phyloP scores from a whole-genome alignment of 306 rosid genomes.

The Cucurbita ficifolia region DNA sequence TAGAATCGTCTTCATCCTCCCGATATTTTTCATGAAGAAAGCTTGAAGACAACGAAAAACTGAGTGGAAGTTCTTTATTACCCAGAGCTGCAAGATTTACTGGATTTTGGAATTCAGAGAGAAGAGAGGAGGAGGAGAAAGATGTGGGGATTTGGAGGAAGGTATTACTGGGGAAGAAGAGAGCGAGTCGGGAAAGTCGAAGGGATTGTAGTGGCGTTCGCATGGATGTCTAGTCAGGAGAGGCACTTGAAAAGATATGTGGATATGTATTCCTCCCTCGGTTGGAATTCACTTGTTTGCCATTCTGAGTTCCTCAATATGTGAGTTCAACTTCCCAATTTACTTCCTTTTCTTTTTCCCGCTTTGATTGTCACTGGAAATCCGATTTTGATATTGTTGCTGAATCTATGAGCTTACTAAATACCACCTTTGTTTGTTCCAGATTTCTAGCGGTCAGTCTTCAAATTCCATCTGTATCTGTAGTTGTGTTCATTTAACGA shows the following conservation, averaged over 20 bases:
- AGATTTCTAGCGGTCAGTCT: neutral
- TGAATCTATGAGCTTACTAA: neutral
- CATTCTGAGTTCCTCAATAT: conserved; percentile 74
- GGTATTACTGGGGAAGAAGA: conserved; percentile 73
- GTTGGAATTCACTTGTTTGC: conserved; percentile 77
- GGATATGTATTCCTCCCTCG: conserved; percentile 54
- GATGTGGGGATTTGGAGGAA: conserved; percentile 96
- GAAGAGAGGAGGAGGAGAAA: conserved; percentile 1
- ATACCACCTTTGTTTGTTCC: neutral
- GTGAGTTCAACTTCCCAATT: conserved; percentile 28
- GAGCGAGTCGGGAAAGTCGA: conserved; percentile 29
- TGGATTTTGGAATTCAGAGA: neutral
- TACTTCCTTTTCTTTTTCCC: neutral
- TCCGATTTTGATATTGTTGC: neutral
- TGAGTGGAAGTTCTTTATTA: neutral
- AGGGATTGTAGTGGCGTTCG: conserved; percentile 72
- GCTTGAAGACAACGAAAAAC: neutral
- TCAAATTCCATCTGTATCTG: neutral
- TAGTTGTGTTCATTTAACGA: neutral
- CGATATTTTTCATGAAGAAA: neutral
- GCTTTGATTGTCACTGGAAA: neutral
- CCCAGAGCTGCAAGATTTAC: neutral
- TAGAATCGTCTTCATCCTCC: neutral
- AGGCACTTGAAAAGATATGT: conserved; percentile 52
- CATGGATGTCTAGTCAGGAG: conserved; percentile 87